Conservation (phyloP, 495 filamentous ascomycete species). For the Penicillium goetzii region DNA sequence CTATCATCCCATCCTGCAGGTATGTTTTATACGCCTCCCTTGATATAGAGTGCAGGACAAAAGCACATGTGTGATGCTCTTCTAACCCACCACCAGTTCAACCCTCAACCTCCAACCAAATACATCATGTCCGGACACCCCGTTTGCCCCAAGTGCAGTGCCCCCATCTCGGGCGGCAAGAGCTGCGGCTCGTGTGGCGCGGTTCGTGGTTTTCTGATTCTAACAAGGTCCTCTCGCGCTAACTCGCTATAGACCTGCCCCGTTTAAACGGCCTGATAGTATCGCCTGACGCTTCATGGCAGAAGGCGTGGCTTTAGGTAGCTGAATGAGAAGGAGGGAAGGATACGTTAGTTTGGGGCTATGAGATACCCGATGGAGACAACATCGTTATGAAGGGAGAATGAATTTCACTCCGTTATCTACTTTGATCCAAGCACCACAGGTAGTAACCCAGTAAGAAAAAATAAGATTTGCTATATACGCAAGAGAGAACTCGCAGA, state of each 20-base stretch:
- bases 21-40: background rate
- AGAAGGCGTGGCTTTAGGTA: background rate
- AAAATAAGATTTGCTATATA: slow-evolving; percentile 26
- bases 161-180: slow-evolving; percentile 34
- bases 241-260: slow-evolving; percentile 33
- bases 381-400: background rate
- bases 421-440: background rate
- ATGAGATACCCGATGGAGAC: background rate
- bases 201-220: slow-evolving; percentile 30
- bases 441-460: slow-evolving; percentile 1
- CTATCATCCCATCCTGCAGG: background rate
- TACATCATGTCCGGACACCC: slow-evolving; percentile 35
- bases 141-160: slow-evolving; percentile 44
- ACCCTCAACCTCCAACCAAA: background rate
- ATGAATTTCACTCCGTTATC: background rate
- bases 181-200: slow-evolving; percentile 44
- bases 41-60: background rate
- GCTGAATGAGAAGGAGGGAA: background rate
- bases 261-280: slow-evolving; percentile 19
- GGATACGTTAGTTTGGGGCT: background rate
- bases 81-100: background rate
- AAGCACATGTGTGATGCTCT: background rate
- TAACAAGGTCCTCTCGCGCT: slow-evolving; percentile 13
- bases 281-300: background rate
- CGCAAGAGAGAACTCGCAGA: slow-evolving; percentile 16